A percentile compares a stretch with the other conserved stretches of the same genome.
Evolutionary conservation across 441 rosid genomes (phyloP).

Genomic region (Adansonia grandidieri): DNA sequence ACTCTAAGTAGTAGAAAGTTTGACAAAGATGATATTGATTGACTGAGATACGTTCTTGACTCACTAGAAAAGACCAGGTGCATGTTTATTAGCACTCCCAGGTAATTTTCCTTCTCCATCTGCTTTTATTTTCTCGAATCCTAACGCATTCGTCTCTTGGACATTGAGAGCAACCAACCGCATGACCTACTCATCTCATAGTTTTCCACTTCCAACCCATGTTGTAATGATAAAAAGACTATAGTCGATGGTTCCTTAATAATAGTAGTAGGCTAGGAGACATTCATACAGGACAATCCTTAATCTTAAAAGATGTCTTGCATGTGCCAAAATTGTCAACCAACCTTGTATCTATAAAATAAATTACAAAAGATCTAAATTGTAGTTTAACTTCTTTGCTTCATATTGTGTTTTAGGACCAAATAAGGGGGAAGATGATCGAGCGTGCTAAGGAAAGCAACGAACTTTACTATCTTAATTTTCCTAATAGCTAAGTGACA

Average conservation of each 20-base stretch:
- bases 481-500: background rate
- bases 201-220: background rate
- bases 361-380: slow-evolving; percentile 5
- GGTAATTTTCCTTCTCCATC: background rate
- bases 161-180: background rate
- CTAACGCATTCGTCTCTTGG: background rate
- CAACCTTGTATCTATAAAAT: background rate
- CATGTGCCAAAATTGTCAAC: background rate
- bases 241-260: background rate
- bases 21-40: background rate
- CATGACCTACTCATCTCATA: background rate
- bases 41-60: background rate
- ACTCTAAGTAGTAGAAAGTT: background rate
- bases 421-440: background rate
- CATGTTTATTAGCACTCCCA: slow-evolving; percentile 1
- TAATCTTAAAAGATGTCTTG: background rate
- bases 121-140: background rate
- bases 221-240: background rate
- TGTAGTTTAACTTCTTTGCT: background rate
- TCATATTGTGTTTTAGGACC: background rate
- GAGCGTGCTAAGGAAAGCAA: background rate
- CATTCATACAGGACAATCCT: background rate
- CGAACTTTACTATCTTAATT: background rate
- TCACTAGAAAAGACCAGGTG: background rate
- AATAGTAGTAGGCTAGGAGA: background rate